Conservation (phyloP, 768 basidiomycete species). For the Asterophora lycoperdoides region DNA sequence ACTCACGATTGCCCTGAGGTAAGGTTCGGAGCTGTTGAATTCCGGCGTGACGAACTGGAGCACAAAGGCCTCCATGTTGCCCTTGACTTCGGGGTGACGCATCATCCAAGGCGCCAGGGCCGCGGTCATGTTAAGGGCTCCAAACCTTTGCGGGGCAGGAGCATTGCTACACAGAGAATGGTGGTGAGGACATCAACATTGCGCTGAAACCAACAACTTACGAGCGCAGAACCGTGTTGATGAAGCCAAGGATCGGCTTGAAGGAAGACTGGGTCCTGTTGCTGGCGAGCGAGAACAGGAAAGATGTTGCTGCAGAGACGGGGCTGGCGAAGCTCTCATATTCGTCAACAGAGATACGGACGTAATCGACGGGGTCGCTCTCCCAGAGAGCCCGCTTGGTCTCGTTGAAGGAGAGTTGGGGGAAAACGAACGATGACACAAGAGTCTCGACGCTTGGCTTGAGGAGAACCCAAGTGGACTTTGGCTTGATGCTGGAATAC, state of each 20-base stretch:
- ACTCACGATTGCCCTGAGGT: constrained; percentile 74
- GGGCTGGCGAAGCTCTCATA: constrained; percentile 77
- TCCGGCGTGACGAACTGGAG: constrained; percentile 70
- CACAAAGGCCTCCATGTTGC: constrained; percentile 75
- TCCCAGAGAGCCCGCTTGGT: constrained; percentile 69
- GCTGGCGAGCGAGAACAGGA: constrained; percentile 73
- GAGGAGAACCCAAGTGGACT: constrained; percentile 83
- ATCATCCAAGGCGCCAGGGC: constrained; percentile 76
- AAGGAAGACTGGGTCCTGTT: constrained; percentile 82
- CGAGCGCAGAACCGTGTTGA: constrained; percentile 70
- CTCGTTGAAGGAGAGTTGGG: constrained; percentile 76
- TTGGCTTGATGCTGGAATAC: constrained; percentile 74
- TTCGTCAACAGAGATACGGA: constrained; percentile 75
- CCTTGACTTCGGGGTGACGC: constrained; percentile 77
- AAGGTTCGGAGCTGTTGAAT: constrained; percentile 61
- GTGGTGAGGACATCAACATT: background rate
- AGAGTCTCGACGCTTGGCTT: constrained; percentile 81
- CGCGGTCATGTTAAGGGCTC: constrained; percentile 79
- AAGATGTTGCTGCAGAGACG: constrained; percentile 72
- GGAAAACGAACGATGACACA: constrained; percentile 80
- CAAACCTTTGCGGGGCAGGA: constrained; percentile 66
- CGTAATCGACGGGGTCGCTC: constrained; percentile 78
- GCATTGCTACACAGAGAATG: constrained; percentile 33
- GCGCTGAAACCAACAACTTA: constrained; percentile 29
- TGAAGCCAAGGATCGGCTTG: constrained; percentile 72